A percentile compares a stretch with the other conserved stretches of the same genome.
Evolutionary conservation across 2,329 filamentous ascomycete genomes (phyloP).

Genomic region (Penicillium sp.): DNA sequence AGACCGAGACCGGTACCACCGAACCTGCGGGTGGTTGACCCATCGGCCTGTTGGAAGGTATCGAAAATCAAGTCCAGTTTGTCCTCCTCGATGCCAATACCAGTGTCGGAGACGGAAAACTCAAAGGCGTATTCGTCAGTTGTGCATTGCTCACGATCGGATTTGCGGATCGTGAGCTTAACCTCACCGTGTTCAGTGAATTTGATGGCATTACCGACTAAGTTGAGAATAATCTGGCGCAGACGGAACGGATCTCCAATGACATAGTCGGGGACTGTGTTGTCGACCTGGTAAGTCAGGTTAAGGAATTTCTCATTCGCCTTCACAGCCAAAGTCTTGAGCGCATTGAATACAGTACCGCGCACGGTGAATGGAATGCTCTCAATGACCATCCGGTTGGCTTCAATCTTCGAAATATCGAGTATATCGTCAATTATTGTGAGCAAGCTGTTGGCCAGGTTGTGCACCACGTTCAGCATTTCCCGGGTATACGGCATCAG

Average conservation of each 20-base stretch:
- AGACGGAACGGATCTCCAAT: conserved; percentile 95
- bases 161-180: conserved; percentile 80
- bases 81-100: conserved; percentile 91
- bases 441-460: conserved; percentile 88
- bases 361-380: conserved; percentile 94
- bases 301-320: conserved; percentile 94
- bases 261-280: conserved; percentile 88
- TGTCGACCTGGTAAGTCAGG: conserved; percentile 89
- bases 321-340: conserved; percentile 95
- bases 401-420: conserved; percentile 76
- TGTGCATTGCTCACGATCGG: conserved; percentile 62
- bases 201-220: conserved; percentile 98
- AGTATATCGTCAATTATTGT: conserved; percentile 88
- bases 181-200: conserved; percentile 97
- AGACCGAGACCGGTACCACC: conserved; percentile 90
- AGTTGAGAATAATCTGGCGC: conserved; percentile 91
- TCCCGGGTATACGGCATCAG: conserved; percentile 93
- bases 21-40: conserved; percentile 92
- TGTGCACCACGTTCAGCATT: conserved; percentile 98
- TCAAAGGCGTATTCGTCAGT: conserved; percentile 86
- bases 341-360: conserved; percentile 94
- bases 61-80: conserved; percentile 98
- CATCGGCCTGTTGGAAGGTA: conserved; percentile 97
- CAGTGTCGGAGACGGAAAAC: conserved; percentile 92
- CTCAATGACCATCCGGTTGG: conserved; percentile 96